Conservation (phyloP, 1,139 yeast species). For the Wickerhamomyces sp. region DNA sequence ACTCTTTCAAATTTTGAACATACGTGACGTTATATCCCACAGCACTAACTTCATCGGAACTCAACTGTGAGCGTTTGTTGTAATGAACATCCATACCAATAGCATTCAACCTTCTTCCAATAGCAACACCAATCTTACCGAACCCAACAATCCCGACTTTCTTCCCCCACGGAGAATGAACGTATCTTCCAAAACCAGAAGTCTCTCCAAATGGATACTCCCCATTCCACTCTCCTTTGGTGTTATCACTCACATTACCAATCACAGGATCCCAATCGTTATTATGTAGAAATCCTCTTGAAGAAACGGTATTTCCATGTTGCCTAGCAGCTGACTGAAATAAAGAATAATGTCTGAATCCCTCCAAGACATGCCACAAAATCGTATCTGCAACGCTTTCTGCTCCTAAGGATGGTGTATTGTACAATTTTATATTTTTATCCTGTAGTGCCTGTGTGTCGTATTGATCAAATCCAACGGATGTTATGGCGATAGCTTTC, state of each 20-base stretch:
- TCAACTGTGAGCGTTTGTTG: slow-evolving; percentile 46
- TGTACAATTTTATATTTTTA: slow-evolving; percentile 46
- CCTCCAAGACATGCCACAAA: slow-evolving; percentile 57
- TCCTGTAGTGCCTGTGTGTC: slow-evolving; percentile 37
- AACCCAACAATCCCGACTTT: slow-evolving; percentile 68
- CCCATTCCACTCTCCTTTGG: slow-evolving; percentile 22
- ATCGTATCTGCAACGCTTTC: slow-evolving; percentile 82
- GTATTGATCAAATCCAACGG: slow-evolving; percentile 61
- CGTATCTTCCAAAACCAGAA: slow-evolving; percentile 34
- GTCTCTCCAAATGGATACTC: slow-evolving; percentile 39
- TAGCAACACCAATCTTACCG: slow-evolving; percentile 68
- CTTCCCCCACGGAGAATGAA: slow-evolving; percentile 49
- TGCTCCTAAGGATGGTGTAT: slow-evolving; percentile 58
- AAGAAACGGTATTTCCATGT: slow-evolving; percentile 34
- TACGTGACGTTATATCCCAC: slow-evolving; percentile 32
- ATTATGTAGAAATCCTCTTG: slow-evolving; percentile 29
- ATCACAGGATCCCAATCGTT: slow-evolving; percentile 30
- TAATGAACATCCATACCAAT: slow-evolving; percentile 72
- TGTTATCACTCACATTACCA: slow-evolving; percentile 29
- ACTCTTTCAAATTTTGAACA: slow-evolving; percentile 30
- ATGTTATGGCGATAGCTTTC: slow-evolving; percentile 51
- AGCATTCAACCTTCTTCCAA: slow-evolving; percentile 51
- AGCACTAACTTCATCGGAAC: slow-evolving; percentile 26
- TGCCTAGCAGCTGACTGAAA: slow-evolving; percentile 38
- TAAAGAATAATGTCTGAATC: slow-evolving; percentile 54